Evolutionary conservation across 805 yeast genomes (phyloP).

Genomic region (Kazachstania kunashirensis): DNA sequence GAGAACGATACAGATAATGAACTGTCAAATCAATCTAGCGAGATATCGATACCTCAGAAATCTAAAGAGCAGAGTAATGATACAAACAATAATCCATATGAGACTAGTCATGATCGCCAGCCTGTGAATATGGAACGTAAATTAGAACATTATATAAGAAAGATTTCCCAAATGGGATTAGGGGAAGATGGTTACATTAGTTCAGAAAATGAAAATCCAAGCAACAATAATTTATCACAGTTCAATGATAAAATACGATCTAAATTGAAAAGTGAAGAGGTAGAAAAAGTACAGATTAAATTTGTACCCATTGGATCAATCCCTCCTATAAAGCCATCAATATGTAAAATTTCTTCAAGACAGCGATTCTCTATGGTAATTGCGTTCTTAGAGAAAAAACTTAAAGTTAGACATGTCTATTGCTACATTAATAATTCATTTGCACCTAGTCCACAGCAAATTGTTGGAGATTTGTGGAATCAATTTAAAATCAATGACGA

Average conservation of each 20-base stretch:
- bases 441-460: constrained; percentile 30
- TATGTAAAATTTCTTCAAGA: constrained; percentile 21
- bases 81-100: no score
- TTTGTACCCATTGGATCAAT: constrained; percentile 28
- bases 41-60: background rate
- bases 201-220: constrained; percentile 4
- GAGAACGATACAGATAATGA: constrained; percentile 26
- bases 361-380: constrained; percentile 23
- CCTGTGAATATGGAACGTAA: constrained; percentile 12
- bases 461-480: constrained; percentile 25
- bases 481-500: constrained; percentile 27
- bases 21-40: constrained; percentile 9
- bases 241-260: no score
- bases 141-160: constrained; percentile 20
- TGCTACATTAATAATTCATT: constrained; percentile 31
- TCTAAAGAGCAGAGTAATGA: no score
- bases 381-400: constrained; percentile 14
- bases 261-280: background rate
- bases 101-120: no score
- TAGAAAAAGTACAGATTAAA: constrained; percentile 17
- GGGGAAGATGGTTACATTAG: constrained; percentile 11
- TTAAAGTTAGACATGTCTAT: constrained; percentile 19
- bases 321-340: constrained; percentile 18
- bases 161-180: constrained; percentile 22
- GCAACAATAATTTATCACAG: background rate